Base-by-base conservation (phyloP, 805 yeast species). In the Metschnikowia arizonensis region DNA sequence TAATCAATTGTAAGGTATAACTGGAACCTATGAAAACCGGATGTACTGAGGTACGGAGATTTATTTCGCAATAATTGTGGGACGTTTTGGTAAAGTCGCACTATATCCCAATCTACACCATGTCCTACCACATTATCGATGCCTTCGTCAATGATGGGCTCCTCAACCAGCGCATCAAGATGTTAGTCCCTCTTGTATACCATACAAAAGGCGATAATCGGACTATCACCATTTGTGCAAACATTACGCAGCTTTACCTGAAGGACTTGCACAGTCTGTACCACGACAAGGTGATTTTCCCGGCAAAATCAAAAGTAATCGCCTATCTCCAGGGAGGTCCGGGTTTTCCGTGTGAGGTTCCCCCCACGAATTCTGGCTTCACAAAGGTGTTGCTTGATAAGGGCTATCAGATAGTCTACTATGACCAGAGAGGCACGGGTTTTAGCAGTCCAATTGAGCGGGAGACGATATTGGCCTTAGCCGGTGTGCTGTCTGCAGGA, bases 371-470 rank as follows among this genome's bases (percentile, higher is more conserved):
- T 40, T 53, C 66, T 1, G 69, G 72, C 1, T 57, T 55, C 39
- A 61, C 69, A n/a, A 68, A 72, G 36, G 64, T 59, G 25, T 57
- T 74, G 38, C 31, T 74, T 8, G 71, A 68, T 11, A 59, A 61
- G 31, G 78, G 75, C 2, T 73, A 65, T 51, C 70, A 69, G 55
- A 60, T 76, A 5, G 58, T 79, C 11, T 71, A 66, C 33, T 59
- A 77, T 39, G 85, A 79, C 61, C 84, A 79, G 56, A 60, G 84
- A 54, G 85, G 84, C n/a, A 79, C 84, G 1, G 85, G 84, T 0
- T 57, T 74, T 21, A 73, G 80, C 38, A 62, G 74, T 3, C 73
- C 79, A 1, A 55, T 80, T 15, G 77, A 76, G 37, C 56, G 61
- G 2, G 55, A 50, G 2, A 56, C 64, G 6, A 54, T 69, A 30